Base-by-base conservation (phyloP, 495 filamentous ascomycete species). In the Aspergillus mulundensis region DNA sequence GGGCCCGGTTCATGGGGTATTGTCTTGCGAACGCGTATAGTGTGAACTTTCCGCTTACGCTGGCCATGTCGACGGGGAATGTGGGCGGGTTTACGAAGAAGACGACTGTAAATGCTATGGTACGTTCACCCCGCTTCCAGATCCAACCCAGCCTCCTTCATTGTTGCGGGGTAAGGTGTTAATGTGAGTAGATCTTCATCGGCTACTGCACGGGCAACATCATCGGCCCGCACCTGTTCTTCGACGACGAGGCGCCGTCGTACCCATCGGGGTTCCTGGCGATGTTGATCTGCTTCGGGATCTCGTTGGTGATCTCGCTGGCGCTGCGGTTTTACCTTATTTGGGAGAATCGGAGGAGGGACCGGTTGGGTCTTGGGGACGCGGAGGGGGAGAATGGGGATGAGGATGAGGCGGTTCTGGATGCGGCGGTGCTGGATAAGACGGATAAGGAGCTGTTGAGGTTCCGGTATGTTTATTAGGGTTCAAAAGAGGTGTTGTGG, bases 161-260 rank as follows among this genome's bases (percentile, higher is more conserved):
- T n/a, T n/a, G n/a, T n/a, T n/a, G n/a, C n/a, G n/a, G n/a, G n/a
- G n/a, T 24, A 10, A 25, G 15, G 19, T 10, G 16, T 25, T 43
- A 3, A 2, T 18, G 12, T 43, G 19, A 1, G 15, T 18, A 59
- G 57, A 41, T 54, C 40, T 66, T 66, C 30, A 52, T 66, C 19
- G 61, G 42, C 7, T 63, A 80, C 57, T 81, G 76, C 50, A 61
- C 77, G 10, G 78, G 78, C 3, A 66, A 66, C 25, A 61, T 63
- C 43, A 53, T 58, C 25, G 63, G 60, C 0, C 63, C 63, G 4
- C 55, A 61, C 12, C 15, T 63, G 3, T 59, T 66, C 36, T 60
- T 56, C 24, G 46, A 46, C 3, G 24, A 47, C 2, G 50, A 66
- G 21, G 61, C 63, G 1, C 63, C 63, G 14, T 38, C 25, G 15